Base-by-base conservation (phyloP, 2,329 filamentous ascomycete genomes). In the Fusarium agapanthi region DNA sequence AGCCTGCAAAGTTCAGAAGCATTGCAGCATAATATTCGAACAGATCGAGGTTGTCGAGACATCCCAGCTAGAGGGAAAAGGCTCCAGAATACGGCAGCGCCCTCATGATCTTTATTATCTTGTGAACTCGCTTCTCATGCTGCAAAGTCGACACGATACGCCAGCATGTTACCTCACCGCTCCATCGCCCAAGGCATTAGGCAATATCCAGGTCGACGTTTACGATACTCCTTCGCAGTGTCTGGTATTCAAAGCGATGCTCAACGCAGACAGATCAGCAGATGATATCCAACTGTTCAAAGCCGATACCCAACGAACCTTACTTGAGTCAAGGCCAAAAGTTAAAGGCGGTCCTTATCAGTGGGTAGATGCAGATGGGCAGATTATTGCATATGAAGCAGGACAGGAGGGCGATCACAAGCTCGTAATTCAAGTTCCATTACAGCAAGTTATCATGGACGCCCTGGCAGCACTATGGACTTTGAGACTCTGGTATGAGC, bases 141-240 rank as follows among this genome's bases (percentile, higher is more conserved):
- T 48, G 7, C 18, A 43, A 35, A 5, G 47, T 51, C 57, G 20
- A 16, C 47, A 48, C 2, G 30, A 67, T 44, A 16, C 59, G 8
- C 65, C 50, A 6, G 30, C 38, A 5, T 72, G 72, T 18, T 74
- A 72, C 11, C 53, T 74, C 9, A 74, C 71, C 12, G 51, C 71
- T 40, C 65, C 64, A 14, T 66, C 71, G 2, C 24, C 65, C 5
- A 61, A 45, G 2, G 47, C 62, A 2, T 22, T 72, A 22, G 71
- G 71, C 0, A 74, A 74, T n/a, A 15, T 74, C 5, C 45, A 66
- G 6, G 22, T 74, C 6, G 35, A 61, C 1, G 13, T 62, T 0
- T 41, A 22, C 1, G n/a, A 48, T 20, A 22, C 38, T 4, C 3
- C 45, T 0, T 6, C 28, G 0, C 40, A 64, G 12, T 47, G 34